Base-by-base conservation (phyloP, 1,284 basidiomycete genomes). In the Coniophora puteana region DNA sequence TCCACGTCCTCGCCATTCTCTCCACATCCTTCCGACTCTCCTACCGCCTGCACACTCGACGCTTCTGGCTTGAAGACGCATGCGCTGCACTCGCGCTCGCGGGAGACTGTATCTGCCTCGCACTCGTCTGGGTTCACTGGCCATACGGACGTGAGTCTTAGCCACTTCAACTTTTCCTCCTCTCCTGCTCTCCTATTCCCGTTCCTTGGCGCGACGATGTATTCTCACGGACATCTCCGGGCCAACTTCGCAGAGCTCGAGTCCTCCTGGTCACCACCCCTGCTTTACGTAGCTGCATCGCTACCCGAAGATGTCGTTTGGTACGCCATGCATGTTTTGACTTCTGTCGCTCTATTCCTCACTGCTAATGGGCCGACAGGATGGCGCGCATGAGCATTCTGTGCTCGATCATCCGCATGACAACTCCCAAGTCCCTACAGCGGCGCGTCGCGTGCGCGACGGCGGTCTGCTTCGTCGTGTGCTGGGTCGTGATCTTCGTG, bases 31-130 rank as follows among this genome's bases (percentile, higher is more conserved):
- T 58, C 34, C 46, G 56, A 24, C 46, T 59, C 24, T 50, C 45
- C 40, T 61, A 55, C 29, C 42, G 45, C 21, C 57, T 51, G 47
- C 25, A 47, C 34, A 49, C 38, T 8, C 23, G 26, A 3, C 55
- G 28, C 8, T 18, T 59, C 38, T 59, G 58, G 58, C 61, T 51
- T 56, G 59, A 62, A 10, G 59, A 61, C 29, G 44, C 30, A 5
- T 53, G 45, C 47, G 56, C 48, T 1, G 18, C 14, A 4, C 5
- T 53, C 5, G 58, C 54, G 4, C 29, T 53, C 4, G 24, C 40
- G 16, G 49, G 40, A 8, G 58, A 59, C 26, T 8, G 45, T 4
- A 31, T 25, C 4, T 47, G 35, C 29, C 10, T 57, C n/a, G n/a
- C n/a, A n/a, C n/a, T n/a, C n/a, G n/a, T n/a, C n/a, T n/a, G n/a